Evolutionary conservation across 768 basidiomycete species (phyloP).

Genomic region (Leccinellum luteum): DNA sequence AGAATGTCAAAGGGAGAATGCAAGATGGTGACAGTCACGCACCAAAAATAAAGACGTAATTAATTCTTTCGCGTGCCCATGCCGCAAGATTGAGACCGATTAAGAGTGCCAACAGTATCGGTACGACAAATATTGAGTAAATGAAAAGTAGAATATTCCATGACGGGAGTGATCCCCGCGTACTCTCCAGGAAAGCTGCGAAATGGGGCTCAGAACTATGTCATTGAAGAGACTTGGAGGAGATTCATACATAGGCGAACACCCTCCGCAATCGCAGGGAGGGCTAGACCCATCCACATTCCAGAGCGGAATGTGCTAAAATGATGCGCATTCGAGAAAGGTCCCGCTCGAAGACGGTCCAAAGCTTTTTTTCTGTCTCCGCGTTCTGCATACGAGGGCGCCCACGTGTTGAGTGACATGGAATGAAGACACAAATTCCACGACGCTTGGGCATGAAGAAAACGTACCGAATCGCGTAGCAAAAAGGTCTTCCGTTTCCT

Average conservation of each 20-base stretch:
- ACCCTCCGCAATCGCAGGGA: conserved; percentile 69
- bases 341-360: conserved; percentile 57
- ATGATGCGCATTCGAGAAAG: conserved; percentile 59
- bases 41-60: conserved; percentile 91
- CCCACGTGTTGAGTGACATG: background rate
- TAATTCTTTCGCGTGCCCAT: conserved; percentile 78
- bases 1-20: background rate
- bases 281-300: conserved; percentile 61
- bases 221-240: background rate
- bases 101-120: conserved; percentile 69
- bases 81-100: conserved; percentile 80
- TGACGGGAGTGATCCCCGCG: conserved; percentile 52
- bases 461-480: conserved; percentile 72
- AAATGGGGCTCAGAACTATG: background rate
- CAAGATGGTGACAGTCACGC: conserved; percentile 11
- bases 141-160: conserved; percentile 76
- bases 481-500: conserved; percentile 74
- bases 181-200: conserved; percentile 53
- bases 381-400: conserved; percentile 33
- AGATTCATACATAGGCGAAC: conserved; percentile 47
- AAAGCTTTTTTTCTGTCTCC: conserved; percentile 82
- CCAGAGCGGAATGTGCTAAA: conserved; percentile 78
- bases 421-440: background rate
- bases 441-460: background rate
- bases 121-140: conserved; percentile 73